Conservation (phyloP, 1,139 yeast genomes). For the Ogataea hybrid region DNA sequence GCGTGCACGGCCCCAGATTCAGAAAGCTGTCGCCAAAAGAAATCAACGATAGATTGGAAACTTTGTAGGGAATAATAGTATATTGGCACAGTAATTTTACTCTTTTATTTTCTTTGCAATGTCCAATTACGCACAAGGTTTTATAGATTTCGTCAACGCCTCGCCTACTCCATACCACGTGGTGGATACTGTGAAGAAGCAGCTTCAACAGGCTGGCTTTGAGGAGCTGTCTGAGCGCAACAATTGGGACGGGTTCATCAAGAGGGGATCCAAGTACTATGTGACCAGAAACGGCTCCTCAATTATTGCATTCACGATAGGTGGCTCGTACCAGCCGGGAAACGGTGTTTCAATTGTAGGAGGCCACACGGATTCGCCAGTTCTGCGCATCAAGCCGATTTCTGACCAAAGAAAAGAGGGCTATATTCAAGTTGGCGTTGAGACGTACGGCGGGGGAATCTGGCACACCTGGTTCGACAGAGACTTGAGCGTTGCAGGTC, state of each 20-base stretch:
- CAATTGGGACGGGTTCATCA: slow-evolving; percentile 63
- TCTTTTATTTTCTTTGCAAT: slow-evolving; percentile 6
- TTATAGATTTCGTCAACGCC: slow-evolving; percentile 73
- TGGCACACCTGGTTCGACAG: slow-evolving; percentile 95
- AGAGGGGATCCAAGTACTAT: slow-evolving; percentile 63
- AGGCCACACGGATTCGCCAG: slow-evolving; percentile 96
- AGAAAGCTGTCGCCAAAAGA: slow-evolving; percentile 84
- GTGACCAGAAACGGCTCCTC: slow-evolving; percentile 89
- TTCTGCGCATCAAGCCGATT: slow-evolving; percentile 85
- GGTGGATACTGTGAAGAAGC: slow-evolving; percentile 59
- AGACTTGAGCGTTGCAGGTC: slow-evolving; percentile 87
- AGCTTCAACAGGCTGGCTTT: slow-evolving; percentile 63
- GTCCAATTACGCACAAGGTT: slow-evolving; percentile 48
- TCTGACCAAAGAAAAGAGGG: slow-evolving; percentile 73
- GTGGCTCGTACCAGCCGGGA: slow-evolving; percentile 72
- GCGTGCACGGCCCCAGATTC: slow-evolving; percentile 80
- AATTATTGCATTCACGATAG: slow-evolving; percentile 81
- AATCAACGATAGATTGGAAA: slow-evolving; percentile 91
- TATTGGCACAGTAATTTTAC: not conserved
- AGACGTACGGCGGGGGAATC: slow-evolving; percentile 92
- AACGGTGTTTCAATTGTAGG: slow-evolving; percentile 87
- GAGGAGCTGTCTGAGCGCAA: slow-evolving; percentile 69
- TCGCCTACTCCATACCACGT: slow-evolving; percentile 98
- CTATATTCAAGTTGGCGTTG: slow-evolving; percentile 88
- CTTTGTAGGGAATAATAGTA: slow-evolving; percentile 48